A percentile compares a stretch with the other conserved stretches of the same genome.
Conservation (phyloP, 2,329 filamentous ascomycete species). For the Elsinoe australis region DNA sequence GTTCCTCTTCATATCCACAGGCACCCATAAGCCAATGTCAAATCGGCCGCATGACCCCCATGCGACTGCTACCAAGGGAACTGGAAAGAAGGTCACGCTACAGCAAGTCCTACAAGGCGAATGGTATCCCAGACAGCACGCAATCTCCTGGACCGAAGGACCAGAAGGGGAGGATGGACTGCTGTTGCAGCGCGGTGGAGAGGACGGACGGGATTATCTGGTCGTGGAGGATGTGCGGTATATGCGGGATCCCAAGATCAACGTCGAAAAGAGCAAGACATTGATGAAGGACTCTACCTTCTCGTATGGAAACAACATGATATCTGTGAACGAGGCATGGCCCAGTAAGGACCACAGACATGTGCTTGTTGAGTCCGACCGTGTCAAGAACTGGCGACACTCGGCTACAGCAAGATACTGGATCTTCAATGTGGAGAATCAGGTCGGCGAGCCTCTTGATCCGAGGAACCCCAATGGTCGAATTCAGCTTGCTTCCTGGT, state of each 20-base stretch:
- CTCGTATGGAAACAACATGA: constrained; percentile 46
- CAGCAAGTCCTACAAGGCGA: constrained; percentile 60
- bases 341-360: constrained; percentile 80
- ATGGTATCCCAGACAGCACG: constrained; percentile 57
- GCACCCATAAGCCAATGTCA: constrained; percentile 59
- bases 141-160: constrained; percentile 69
- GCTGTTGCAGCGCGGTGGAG: constrained; percentile 62
- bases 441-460: constrained; percentile 69
- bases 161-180: constrained; percentile 74
- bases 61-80: constrained; percentile 54
- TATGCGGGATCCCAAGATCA: constrained; percentile 35
- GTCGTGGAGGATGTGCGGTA: constrained; percentile 78
- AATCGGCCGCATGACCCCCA: constrained; percentile 60
- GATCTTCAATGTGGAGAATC: constrained; percentile 80
- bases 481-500: constrained; percentile 84
- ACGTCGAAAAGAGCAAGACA: constrained; percentile 50
- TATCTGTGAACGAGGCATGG: constrained; percentile 56
- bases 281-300: constrained; percentile 68
- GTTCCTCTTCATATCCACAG: constrained; percentile 56
- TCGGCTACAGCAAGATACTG: constrained; percentile 83
- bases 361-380: constrained; percentile 70
- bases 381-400: constrained; percentile 76
- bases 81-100: constrained; percentile 64
- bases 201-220: constrained; percentile 62
- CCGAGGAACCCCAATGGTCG: constrained; percentile 55